Percentiles rank a stretch among this genome's conserved stretches.
phyloP scores from a whole-genome alignment of 768 basidiomycete species.

The Gymnopilus junonius region DNA sequence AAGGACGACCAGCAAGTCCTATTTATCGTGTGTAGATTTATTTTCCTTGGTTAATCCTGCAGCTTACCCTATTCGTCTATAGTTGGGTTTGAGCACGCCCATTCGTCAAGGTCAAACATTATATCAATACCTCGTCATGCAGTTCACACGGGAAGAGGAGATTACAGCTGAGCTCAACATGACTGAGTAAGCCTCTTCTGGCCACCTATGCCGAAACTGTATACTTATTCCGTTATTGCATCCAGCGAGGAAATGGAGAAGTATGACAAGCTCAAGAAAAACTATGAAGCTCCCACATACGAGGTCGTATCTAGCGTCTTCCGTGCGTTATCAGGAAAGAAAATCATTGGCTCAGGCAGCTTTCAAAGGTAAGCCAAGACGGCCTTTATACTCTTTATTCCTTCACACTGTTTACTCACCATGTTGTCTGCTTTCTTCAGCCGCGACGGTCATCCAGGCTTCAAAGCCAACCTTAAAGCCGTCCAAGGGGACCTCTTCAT shows the following conservation, averaged over 20 bases:
- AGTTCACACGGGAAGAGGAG: constrained; percentile 96
- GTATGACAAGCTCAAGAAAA: constrained; percentile 86
- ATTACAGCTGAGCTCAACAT: constrained; percentile 95
- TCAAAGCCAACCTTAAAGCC: constrained; percentile 98
- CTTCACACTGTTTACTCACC: not conserved
- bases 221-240: not conserved
- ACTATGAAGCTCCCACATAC: constrained; percentile 94
- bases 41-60: not conserved
- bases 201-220: not conserved
- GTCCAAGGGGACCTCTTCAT: constrained; percentile 96
- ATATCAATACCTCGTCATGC: constrained; percentile 98
- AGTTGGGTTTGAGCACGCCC: constrained; percentile 91
- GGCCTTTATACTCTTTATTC: not conserved
- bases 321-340: constrained; percentile 88
- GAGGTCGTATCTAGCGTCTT: constrained; percentile 95
- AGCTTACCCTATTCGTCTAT: constrained; percentile 10
- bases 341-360: constrained; percentile 84
- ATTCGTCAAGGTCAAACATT: constrained; percentile 98
- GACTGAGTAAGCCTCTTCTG: constrained; percentile 67
- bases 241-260: constrained; percentile 75
- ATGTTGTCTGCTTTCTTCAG: constrained; percentile 39
- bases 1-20: constrained; percentile 96
- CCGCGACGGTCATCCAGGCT: constrained; percentile 88
- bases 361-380: constrained; percentile 72
- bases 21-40: constrained; percentile 77